Conservation (phyloP, 768 basidiomycete species). For the Suillus clintonianus region DNA sequence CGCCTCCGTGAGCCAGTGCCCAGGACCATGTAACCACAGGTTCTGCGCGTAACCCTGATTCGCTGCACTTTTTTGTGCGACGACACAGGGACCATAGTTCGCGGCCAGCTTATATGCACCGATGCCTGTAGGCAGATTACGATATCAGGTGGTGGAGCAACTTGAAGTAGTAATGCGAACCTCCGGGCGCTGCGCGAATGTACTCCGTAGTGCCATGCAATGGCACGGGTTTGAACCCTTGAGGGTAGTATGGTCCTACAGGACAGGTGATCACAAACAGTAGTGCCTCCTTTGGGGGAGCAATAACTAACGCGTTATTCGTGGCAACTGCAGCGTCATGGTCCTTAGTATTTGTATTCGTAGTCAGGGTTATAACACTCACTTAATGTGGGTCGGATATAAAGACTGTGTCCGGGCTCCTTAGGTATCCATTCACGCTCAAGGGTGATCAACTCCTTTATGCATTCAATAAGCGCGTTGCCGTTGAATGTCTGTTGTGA, state of each 20-base stretch:
- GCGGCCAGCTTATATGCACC: constrained; percentile 87
- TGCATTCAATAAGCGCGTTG: constrained; percentile 69
- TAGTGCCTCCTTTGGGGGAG: constrained; percentile 66
- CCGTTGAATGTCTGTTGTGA: constrained; percentile 69
- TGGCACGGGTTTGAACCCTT: constrained; percentile 91
- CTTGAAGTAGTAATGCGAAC: constrained; percentile 32
- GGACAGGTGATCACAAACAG: constrained; percentile 65
- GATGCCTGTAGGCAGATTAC: constrained; percentile 52
- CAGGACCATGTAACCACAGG: constrained; percentile 81
- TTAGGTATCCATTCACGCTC: constrained; percentile 92
- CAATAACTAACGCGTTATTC: constrained; percentile 44
- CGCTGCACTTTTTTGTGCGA: constrained; percentile 80
- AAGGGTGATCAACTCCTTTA: constrained; percentile 81
- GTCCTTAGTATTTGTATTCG: constrained; percentile 6
- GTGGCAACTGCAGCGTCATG: constrained; percentile 66
- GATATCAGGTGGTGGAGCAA: not conserved
- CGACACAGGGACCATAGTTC: constrained; percentile 86
- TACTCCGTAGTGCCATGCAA: constrained; percentile 81
- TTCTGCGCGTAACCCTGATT: constrained; percentile 82
- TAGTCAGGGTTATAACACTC: constrained; percentile 11
- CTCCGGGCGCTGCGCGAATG: constrained; percentile 85
- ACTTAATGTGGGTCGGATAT: constrained; percentile 83
- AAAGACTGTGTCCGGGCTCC: constrained; percentile 86
- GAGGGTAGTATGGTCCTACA: constrained; percentile 78
- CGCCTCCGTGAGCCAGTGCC: constrained; percentile 59